Base-by-base conservation (phyloP, 495 filamentous ascomycete genomes). In the Astrothelium macrocarpum region DNA sequence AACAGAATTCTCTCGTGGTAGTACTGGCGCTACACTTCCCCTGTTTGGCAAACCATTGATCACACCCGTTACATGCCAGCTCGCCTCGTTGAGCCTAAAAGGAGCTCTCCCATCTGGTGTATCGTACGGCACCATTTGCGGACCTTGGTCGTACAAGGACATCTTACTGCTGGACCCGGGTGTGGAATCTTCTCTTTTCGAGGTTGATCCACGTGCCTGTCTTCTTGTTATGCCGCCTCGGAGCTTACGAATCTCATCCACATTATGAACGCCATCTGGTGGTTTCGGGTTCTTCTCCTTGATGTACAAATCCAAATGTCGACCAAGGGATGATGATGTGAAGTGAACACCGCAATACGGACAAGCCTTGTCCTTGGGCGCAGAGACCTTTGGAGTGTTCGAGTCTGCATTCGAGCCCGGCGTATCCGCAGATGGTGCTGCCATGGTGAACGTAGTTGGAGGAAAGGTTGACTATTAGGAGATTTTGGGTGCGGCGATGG, bases 271-370 rank as follows among this genome's bases (percentile, higher is more conserved):
- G 10, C 90, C 91, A 75, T 96, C 91, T 2, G 90, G 81, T 1
- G 85, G 78, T 70, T 89, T 90, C 4, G 87, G 85, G 71, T 96
- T 95, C 75, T 89, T 92, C 67, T 87, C 85, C 71, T 89, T 90
- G 65, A 96, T 87, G 72, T 91, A 96, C 36, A 94, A 81, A 71
- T 96, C 91, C 29, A 96, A 82, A 77, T 96, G 91, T 42, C 91
- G 87, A 28, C 91, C 91, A n/a, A 96, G 80, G 2, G 90, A 94
- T 5, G 91, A 95, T 9, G 91, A 95, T 1, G 91, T 96, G 68
- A 95, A 96, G 1, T 85, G 74, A 72, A 93, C 89, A 45, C 84
- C 75, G 75, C 91, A 96, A 78, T 88, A 96, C 23, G 87, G 89
- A 73, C 91, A 96, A 69, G 79, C 82, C 66, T 84, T 87, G 78